Conservation (phyloP, 163 green algal genomes). For the Scenedesmus sp. region DNA sequence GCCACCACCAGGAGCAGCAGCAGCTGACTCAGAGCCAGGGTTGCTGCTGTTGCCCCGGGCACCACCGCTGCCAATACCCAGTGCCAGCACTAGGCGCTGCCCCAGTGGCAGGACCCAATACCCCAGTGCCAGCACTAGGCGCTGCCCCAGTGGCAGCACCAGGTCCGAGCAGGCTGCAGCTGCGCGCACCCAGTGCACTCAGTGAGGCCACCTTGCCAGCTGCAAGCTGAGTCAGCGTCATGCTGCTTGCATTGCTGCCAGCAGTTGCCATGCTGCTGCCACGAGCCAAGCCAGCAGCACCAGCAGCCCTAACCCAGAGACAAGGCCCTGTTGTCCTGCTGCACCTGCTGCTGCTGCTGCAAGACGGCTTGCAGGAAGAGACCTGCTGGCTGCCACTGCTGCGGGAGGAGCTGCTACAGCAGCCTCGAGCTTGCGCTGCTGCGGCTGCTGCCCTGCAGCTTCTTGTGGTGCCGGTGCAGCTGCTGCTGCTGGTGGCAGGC, state of each 20-base stretch:
- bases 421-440: not conserved
- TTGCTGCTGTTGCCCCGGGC: not conserved
- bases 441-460: constrained; percentile 34
- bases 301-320: not conserved
- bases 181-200: not conserved
- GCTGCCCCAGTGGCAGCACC: not conserved
- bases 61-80: constrained; percentile 28
- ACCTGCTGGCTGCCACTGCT: not conserved
- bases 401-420: not conserved
- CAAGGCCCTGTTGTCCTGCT: too few relatives aligned
- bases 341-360: constrained; percentile 27
- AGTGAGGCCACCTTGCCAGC: not conserved
- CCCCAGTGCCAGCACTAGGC: not conserved
- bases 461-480: not conserved
- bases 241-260: constrained; percentile 50
- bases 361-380: not conserved
- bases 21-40: not conserved
- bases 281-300: not conserved
- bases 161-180: not conserved
- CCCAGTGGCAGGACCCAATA: not conserved
- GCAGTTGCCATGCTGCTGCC: not conserved
- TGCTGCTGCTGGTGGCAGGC: not conserved
- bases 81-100: not conserved
- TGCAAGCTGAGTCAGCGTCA: constrained; percentile 18
- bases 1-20: constrained; percentile 6